A percentile compares a stretch with the other conserved stretches of the same genome.
These are phyloP conservation scores for Chlamydomonas applanata DNA, from an alignment of 139 green algal genomes.

Conservation along the genomic window DNA sequence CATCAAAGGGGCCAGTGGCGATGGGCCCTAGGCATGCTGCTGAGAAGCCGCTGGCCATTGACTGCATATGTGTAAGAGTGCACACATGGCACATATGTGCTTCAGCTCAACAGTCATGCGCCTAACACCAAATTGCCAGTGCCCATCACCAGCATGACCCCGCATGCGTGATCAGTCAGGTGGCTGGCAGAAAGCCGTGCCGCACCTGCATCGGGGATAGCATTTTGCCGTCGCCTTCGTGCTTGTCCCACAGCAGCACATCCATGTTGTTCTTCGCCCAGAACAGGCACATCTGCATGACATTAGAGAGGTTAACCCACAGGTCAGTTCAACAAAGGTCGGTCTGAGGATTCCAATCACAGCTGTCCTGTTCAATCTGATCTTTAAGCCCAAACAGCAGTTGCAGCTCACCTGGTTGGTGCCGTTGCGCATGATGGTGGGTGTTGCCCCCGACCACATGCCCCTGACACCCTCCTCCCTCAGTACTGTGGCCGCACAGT, in stretches of 20 bases:
- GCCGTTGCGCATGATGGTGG: conserved; percentile 90
- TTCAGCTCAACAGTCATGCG: too few species aligned
- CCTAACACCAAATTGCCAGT: not conserved
- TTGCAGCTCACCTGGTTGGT: conserved; percentile 76
- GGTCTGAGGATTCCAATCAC: too few species aligned
- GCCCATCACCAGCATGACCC: not conserved
- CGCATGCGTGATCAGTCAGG: not conserved
- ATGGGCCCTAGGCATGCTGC: conserved; percentile 83
- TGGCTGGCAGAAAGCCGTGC: too few species aligned
- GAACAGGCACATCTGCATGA: conserved; percentile 85
- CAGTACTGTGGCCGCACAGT: conserved; percentile 79
- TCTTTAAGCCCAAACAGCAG: too few species aligned
- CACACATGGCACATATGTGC: not conserved
- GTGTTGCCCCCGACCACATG: conserved; percentile 86
- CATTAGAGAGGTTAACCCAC: too few species aligned
- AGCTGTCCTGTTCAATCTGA: too few species aligned
- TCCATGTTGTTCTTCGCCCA: conserved; percentile 88
- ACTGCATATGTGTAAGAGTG: conserved; percentile 62
- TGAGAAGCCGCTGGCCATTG: conserved; percentile 81
- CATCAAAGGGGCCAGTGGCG: conserved; percentile 91
- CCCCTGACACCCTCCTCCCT: conserved; percentile 79
- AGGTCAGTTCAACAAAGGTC: too few species aligned
- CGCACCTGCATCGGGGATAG: conserved; percentile 47
- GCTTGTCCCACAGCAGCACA: conserved; percentile 74
- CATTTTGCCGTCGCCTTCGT: conserved; percentile 78